Conservation (phyloP, 208 protist species). For the Trypanosoma mega region DNA sequence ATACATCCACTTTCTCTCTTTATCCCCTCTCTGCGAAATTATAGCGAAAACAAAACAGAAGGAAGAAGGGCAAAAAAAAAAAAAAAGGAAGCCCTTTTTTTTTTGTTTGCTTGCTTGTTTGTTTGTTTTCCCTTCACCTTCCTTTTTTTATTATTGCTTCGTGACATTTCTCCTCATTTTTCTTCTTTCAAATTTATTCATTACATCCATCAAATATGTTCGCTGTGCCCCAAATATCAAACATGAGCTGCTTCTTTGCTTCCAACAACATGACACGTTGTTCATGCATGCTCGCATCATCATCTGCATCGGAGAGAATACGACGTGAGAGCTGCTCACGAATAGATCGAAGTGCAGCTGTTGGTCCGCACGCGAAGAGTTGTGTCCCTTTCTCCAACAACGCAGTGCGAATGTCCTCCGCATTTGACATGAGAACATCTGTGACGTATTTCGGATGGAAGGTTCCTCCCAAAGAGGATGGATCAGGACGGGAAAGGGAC, state of each 20-base stretch:
- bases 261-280: constrained; percentile 63
- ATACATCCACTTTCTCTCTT: no score
- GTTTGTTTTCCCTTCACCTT: no score
- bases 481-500: constrained; percentile 44
- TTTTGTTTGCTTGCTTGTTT: no score
- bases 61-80: no score
- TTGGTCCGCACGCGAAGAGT: constrained; percentile 77
- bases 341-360: constrained; percentile 46
- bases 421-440: constrained; percentile 46
- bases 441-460: constrained; percentile 48
- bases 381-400: constrained; percentile 33
- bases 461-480: not conserved
- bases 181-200: not conserved
- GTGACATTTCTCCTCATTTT: not conserved
- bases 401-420: constrained; percentile 23
- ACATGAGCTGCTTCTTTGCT: constrained; percentile 50
- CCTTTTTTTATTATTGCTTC: no score
- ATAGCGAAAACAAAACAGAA: no score
- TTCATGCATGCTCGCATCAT: constrained; percentile 73
- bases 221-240: constrained; percentile 75
- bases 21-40: no score
- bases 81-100: no score
- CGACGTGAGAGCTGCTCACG: constrained; percentile 38
- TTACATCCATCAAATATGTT: constrained; percentile 49
- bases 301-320: constrained; percentile 54